These are phyloP conservation scores for Ajuga reptans DNA, from an alignment of 305 asterid species.

Conservation along the genomic window DNA sequence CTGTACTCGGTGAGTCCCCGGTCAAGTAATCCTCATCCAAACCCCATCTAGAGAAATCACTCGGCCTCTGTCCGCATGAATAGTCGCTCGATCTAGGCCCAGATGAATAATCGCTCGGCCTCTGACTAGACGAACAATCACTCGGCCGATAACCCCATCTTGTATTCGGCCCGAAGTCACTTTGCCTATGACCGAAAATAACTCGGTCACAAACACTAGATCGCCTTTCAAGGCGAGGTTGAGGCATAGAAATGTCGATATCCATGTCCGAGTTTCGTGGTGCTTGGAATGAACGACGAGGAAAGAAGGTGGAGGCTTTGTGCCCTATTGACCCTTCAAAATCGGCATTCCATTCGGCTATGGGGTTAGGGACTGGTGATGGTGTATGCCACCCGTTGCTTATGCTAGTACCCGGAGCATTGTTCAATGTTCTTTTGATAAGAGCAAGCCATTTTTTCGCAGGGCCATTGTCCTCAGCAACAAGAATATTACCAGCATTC, in stretches of 20 bases:
- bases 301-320: conserved; percentile 54
- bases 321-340: conserved; percentile 70
- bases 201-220: conserved; percentile 72
- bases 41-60: conserved; percentile 83
- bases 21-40: conserved; percentile 65
- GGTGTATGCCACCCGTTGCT: conserved; percentile 59
- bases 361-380: conserved; percentile 78
- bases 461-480: conserved; percentile 91
- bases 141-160: conserved; percentile 63
- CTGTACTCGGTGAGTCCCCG: conserved; percentile 74
- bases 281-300: conserved; percentile 76
- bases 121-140: conserved; percentile 53
- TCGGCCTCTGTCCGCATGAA: conserved; percentile 78
- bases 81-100: conserved; percentile 56
- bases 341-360: conserved; percentile 83
- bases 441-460: conserved; percentile 79
- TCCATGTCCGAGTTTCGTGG: conserved; percentile 62
- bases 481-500: conserved; percentile 86
- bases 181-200: conserved; percentile 69
- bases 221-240: conserved; percentile 69
- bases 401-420: conserved; percentile 53
- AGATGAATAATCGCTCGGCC: conserved; percentile 64
- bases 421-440: conserved; percentile 62
- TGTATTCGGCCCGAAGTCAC: conserved; percentile 52
- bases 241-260: conserved; percentile 51